phyloP scores from a whole-genome alignment of 192 early-diverging fungal species.

The Linnemannia schmuckeri region DNA sequence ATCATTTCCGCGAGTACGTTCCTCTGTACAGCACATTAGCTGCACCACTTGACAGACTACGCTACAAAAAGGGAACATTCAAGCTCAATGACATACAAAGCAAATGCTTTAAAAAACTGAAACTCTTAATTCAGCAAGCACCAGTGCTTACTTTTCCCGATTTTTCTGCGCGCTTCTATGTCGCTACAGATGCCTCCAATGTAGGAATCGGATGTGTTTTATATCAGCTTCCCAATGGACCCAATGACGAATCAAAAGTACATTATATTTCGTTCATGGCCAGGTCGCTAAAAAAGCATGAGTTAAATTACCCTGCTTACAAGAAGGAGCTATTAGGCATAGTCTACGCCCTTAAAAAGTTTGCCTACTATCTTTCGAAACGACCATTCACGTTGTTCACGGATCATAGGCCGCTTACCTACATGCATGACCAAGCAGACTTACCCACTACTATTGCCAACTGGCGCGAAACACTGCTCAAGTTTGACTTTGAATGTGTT shows the following conservation, averaged over 20 bases:
- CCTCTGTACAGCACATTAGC: conserved; percentile 13
- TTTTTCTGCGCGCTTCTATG: conserved; percentile 21
- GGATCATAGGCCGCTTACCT: conserved; percentile 40
- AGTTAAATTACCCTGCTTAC: conserved; percentile 35
- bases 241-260: background rate
- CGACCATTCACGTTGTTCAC: conserved; percentile 41
- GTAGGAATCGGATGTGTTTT: conserved; percentile 48
- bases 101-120: background rate
- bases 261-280: conserved; percentile 45
- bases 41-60: conserved; percentile 29
- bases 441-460: conserved; percentile 25
- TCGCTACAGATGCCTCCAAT: conserved; percentile 58
- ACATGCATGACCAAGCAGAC: conserved; percentile 26
- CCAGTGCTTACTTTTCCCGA: conserved; percentile 42
- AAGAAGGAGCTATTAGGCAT: conserved; percentile 47
- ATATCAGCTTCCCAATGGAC: conserved; percentile 26
- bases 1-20: conserved; percentile 12
- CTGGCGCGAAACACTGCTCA: conserved; percentile 51
- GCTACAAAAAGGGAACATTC: conserved; percentile 15
- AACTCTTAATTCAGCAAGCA: background rate
- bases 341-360: conserved; percentile 36
- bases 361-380: conserved; percentile 47
- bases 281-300: conserved; percentile 14
- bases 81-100: background rate
- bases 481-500: conserved; percentile 30